phyloP scores from a whole-genome alignment of 495 filamentous ascomycete genomes.

The Penicillium arizonense region DNA sequence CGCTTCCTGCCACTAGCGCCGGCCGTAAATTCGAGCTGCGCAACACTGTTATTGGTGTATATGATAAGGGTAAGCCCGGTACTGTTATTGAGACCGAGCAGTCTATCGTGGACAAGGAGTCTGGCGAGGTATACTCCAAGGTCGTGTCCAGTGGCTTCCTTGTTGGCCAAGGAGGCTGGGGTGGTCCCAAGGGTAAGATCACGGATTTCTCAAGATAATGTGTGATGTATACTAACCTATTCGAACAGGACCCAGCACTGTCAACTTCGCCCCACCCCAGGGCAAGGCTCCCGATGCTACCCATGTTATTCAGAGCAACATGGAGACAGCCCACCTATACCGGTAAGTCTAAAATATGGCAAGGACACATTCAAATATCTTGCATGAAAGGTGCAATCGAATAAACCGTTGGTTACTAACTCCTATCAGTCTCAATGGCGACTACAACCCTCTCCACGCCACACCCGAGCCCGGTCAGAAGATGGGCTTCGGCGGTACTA shows the following conservation, averaged over 20 bases:
- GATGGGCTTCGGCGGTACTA: constrained; percentile 87
- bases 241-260: constrained; percentile 58
- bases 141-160: constrained; percentile 70
- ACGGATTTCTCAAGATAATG: not conserved
- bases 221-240: not conserved
- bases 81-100: constrained; percentile 80
- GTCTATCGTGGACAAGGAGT: constrained; percentile 66
- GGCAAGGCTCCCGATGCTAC: constrained; percentile 71
- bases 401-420: not conserved
- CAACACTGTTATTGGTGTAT: constrained; percentile 79
- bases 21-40: constrained; percentile 75
- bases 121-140: constrained; percentile 70
- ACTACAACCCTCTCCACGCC: constrained; percentile 89
- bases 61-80: constrained; percentile 86
- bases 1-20: constrained; percentile 67
- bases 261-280: constrained; percentile 71
- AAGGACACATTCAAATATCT: not conserved
- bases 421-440: constrained; percentile 65
- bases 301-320: constrained; percentile 64
- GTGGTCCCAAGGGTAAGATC: constrained; percentile 74
- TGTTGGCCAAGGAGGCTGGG: constrained; percentile 84
- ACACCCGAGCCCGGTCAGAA: constrained; percentile 77
- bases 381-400: not conserved
- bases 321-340: constrained; percentile 72
- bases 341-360: constrained; percentile 34